Conservation (phyloP, 768 basidiomycete species). For the Boletus tylopilopsis region DNA sequence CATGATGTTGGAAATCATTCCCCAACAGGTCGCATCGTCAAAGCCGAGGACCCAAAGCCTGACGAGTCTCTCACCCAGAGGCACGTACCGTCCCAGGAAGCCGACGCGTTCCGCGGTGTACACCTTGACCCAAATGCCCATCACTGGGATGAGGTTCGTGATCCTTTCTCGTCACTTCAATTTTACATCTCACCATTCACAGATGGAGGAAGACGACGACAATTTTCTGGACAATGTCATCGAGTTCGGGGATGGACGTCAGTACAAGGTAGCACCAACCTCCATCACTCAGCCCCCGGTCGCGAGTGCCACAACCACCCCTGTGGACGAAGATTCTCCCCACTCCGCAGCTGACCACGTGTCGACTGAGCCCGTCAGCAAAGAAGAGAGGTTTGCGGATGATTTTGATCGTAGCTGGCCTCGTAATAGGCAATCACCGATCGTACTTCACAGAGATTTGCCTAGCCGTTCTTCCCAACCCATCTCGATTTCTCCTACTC, state of each 20-base stretch:
- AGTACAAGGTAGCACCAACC: conserved; percentile 74
- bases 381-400: conserved; percentile 87
- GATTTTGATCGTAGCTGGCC: conserved; percentile 98
- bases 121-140: conserved; percentile 92
- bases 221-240: conserved; percentile 86
- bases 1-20: conserved; percentile 13
- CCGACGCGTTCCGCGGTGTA: conserved; percentile 91
- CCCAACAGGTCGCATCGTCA: conserved; percentile 17
- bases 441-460: conserved; percentile 41
- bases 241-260: conserved; percentile 93
- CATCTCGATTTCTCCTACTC: conserved; percentile 33
- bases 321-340: conserved; percentile 13
- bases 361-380: conserved; percentile 51
- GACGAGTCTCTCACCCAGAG: conserved; percentile 48
- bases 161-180: conserved; percentile 5
- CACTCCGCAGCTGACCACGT: conserved; percentile 19
- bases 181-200: conserved; percentile 7
- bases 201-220: conserved; percentile 93
- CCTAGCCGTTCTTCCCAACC: conserved; percentile 28
- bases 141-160: conserved; percentile 95
- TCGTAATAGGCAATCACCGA: conserved; percentile 54
- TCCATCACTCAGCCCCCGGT: conserved; percentile 30
- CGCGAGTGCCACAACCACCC: conserved; percentile 10
- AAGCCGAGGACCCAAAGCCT: conserved; percentile 40
- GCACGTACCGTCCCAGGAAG: conserved; percentile 72